Conservation (phyloP, 441 rosid genomes). For the Erodium moschatum region DNA sequence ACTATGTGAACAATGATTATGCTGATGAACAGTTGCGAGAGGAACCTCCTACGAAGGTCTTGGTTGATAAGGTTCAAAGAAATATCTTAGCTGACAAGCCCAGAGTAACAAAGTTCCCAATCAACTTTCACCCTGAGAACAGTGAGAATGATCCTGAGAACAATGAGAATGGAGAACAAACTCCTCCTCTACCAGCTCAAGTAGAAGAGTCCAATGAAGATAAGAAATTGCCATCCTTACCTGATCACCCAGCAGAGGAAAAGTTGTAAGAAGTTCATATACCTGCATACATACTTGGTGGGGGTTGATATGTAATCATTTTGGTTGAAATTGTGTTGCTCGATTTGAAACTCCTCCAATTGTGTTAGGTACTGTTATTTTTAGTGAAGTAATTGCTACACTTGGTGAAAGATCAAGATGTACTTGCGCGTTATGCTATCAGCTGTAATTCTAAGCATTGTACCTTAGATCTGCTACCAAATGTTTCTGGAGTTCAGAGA, state of each 20-base stretch:
- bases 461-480: too few relatives aligned
- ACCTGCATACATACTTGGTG: background rate
- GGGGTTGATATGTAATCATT: background rate
- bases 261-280: background rate
- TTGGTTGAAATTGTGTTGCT: background rate
- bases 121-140: slow-evolving; percentile 40
- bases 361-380: background rate
- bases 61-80: slow-evolving; percentile 58
- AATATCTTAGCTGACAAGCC: slow-evolving; percentile 64
- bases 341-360: background rate
- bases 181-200: slow-evolving; percentile 26
- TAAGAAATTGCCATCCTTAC: slow-evolving; percentile 28
- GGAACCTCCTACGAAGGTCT: slow-evolving; percentile 58
- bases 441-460: too few relatives aligned
- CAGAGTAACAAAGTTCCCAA: slow-evolving; percentile 71
- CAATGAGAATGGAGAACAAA: slow-evolving; percentile 33
- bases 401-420: background rate
- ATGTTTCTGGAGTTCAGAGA: too few relatives aligned
- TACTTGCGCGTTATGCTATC: background rate
- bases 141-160: slow-evolving; percentile 32
- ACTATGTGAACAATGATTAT: slow-evolving; percentile 67
- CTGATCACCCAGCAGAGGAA: slow-evolving; percentile 26
- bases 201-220: slow-evolving; percentile 34
- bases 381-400: background rate
- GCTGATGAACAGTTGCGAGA: slow-evolving; percentile 65